phyloP scores from a whole-genome alignment of 169 alveolate species.

The Theileria annulata region DNA sequence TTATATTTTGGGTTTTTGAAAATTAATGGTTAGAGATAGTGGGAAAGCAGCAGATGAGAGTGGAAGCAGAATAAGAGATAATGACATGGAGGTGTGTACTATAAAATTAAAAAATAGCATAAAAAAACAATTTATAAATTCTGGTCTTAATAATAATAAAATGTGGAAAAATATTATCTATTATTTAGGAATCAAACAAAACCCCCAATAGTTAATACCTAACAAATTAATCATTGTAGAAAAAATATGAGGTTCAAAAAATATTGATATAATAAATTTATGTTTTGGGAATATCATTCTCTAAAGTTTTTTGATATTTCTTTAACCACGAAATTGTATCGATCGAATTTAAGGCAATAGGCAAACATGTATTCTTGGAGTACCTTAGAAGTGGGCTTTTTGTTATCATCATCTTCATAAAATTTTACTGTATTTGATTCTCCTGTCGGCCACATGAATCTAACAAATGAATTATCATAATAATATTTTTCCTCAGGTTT shows the following conservation, averaged over 20 bases:
- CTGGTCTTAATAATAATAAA: neutral
- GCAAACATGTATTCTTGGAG: constrained; percentile 49
- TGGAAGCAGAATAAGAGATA: neutral
- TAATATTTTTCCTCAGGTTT: constrained; percentile 58
- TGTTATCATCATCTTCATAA: constrained; percentile 33
- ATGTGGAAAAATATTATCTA: neutral
- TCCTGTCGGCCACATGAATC: constrained; percentile 62
- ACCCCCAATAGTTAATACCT: neutral
- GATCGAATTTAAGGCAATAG: constrained; percentile 27
- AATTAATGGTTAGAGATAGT: neutral
- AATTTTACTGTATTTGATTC: constrained; percentile 52
- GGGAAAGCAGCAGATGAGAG: neutral
- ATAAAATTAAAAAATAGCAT: neutral
- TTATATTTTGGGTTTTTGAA: neutral
- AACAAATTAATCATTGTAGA: neutral
- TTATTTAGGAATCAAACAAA: neutral
- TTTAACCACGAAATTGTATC: constrained; percentile 28
- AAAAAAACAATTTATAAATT: neutral
- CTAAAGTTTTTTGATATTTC: constrained; percentile 32
- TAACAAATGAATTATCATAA: constrained; percentile 33
- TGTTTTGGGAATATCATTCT: neutral
- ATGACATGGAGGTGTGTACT: constrained; percentile 5
- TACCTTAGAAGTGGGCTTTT: constrained; percentile 20
- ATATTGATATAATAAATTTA: no score
- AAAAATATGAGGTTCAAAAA: neutral